A percentile compares a stretch with the other conserved stretches of the same genome.
Evolutionary conservation across 495 filamentous ascomycete genomes (phyloP).

Genomic region (Chlorociboria aeruginascens): DNA sequence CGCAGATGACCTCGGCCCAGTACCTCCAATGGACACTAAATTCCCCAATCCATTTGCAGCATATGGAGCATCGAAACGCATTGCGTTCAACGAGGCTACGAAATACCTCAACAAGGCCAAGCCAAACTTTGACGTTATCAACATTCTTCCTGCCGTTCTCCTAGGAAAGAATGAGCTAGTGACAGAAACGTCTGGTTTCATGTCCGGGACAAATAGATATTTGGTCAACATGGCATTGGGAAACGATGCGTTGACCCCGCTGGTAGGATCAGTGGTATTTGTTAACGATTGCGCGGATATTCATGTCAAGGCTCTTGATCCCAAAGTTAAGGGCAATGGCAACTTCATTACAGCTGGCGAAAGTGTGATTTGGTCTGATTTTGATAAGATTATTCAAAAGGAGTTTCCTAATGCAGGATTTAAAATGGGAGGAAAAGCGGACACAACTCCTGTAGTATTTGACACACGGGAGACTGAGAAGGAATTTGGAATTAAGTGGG

Average conservation of each 20-base stretch:
- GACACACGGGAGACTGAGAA: slow-evolving; percentile 28
- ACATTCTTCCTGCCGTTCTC: slow-evolving; percentile 32
- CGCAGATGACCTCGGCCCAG: neutral
- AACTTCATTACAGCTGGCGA: slow-evolving; percentile 21
- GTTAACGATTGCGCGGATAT: slow-evolving; percentile 31
- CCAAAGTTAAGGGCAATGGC: slow-evolving; percentile 23
- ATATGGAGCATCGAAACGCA: slow-evolving; percentile 14
- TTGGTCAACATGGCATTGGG: slow-evolving; percentile 25
- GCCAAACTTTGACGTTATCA: slow-evolving; percentile 31
- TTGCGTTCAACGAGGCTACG: slow-evolving; percentile 27
- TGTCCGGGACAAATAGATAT: slow-evolving; percentile 27
- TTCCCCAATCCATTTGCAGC: slow-evolving; percentile 14
- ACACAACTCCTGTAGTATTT: slow-evolving; percentile 24
- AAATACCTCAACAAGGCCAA: slow-evolving; percentile 25
- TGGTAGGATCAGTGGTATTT: slow-evolving; percentile 25
- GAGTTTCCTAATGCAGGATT: slow-evolving; percentile 26
- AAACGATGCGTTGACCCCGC: slow-evolving; percentile 9
- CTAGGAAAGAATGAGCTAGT: slow-evolving; percentile 30
- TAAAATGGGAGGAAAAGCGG: slow-evolving; percentile 26
- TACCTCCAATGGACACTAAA: neutral
- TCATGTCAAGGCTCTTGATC: slow-evolving; percentile 28
- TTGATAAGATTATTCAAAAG: slow-evolving; percentile 23
- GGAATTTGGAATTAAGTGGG: slow-evolving; percentile 32
- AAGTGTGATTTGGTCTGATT: slow-evolving; percentile 29
- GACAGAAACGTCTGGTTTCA: slow-evolving; percentile 19